These are phyloP conservation scores for Phytophthora constricta DNA, from an alignment of 352 stramenopile genomes.

Conservation along the genomic window DNA sequence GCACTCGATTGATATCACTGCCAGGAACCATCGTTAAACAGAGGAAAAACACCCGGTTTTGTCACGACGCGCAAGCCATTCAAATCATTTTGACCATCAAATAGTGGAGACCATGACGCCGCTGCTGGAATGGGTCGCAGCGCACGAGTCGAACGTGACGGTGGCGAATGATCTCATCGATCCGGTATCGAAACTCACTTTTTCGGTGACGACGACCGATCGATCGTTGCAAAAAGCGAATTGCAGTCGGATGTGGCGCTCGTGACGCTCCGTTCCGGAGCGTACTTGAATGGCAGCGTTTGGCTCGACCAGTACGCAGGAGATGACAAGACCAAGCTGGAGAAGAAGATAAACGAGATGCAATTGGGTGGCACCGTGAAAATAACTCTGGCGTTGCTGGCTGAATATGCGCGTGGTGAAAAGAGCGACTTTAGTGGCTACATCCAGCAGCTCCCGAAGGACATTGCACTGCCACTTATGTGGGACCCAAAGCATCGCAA, in stretches of 20 bases:
- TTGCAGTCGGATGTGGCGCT: slow-evolving; percentile 43
- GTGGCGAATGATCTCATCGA: slow-evolving; percentile 48
- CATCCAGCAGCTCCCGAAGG: slow-evolving; percentile 58
- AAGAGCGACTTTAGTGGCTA: slow-evolving; percentile 63
- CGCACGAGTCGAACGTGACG: slow-evolving; percentile 35
- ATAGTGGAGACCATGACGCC: slow-evolving; percentile 22
- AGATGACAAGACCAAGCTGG: slow-evolving; percentile 32
- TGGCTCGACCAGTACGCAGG: slow-evolving; percentile 46
- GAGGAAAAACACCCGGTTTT: too few relatives aligned
- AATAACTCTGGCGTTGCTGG: slow-evolving; percentile 55
- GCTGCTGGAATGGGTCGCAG: slow-evolving; percentile 50
- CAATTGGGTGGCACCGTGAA: slow-evolving; percentile 56
- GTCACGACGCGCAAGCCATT: neutral
- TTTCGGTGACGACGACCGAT: slow-evolving; percentile 49
- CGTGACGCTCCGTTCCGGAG: slow-evolving; percentile 43
- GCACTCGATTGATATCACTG: neutral
- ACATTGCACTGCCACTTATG: slow-evolving; percentile 56
- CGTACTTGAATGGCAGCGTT: slow-evolving; percentile 54
- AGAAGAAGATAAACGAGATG: slow-evolving; percentile 28
- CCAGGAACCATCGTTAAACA: too few relatives aligned
- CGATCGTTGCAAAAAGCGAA: slow-evolving; percentile 52
- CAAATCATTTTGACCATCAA: too few relatives aligned
- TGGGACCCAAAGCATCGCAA: slow-evolving; percentile 41
- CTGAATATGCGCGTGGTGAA: slow-evolving; percentile 41
- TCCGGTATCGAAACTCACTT: slow-evolving; percentile 35